A percentile compares a stretch with the other conserved stretches of the same genome.
Evolutionary conservation across 75 land plant genomes (phyloP).

Genomic region (Pinus albicaulis): DNA sequence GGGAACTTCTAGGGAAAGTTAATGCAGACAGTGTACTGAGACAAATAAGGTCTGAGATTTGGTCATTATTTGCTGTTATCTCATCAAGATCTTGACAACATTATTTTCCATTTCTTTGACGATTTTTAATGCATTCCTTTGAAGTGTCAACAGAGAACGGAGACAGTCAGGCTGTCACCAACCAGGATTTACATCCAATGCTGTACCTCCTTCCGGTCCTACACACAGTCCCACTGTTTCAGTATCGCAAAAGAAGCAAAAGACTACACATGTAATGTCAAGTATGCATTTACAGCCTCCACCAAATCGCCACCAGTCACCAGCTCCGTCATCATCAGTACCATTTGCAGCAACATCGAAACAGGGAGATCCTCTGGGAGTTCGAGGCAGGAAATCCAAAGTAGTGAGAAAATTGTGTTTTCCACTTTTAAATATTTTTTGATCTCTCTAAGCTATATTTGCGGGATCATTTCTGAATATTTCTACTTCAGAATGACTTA

Average conservation of each 20-base stretch:
- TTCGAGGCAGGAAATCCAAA: constrained; percentile 70
- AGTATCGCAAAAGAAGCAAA: constrained; percentile 45
- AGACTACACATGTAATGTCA: constrained; percentile 20
- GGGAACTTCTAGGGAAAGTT: constrained; percentile 48
- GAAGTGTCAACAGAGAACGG: constrained; percentile 7
- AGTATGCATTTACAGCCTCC: constrained; percentile 27
- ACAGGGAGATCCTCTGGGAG: constrained; percentile 34
- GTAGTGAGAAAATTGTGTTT: constrained; percentile 22
- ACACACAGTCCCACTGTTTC: constrained; percentile 44
- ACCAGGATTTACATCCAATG: background rate
- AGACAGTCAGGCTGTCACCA: constrained; percentile 4
- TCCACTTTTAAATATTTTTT: background rate
- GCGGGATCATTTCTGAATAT: background rate
- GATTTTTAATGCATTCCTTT: background rate
- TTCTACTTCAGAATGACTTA: background rate
- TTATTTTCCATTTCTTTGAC: background rate
- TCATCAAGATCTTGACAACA: too few relatives aligned
- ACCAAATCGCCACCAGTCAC: constrained; percentile 8
- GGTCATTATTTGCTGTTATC: background rate
- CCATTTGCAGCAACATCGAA: constrained; percentile 53
- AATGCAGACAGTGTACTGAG: constrained; percentile 33
- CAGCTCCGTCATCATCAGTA: constrained; percentile 32
- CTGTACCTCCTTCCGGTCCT: constrained; percentile 17
- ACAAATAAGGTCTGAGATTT: constrained; percentile 18
- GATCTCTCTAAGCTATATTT: constrained; percentile 1